Conservation (phyloP, 495 filamentous ascomycete genomes). For the Tuber melanosporum region DNA sequence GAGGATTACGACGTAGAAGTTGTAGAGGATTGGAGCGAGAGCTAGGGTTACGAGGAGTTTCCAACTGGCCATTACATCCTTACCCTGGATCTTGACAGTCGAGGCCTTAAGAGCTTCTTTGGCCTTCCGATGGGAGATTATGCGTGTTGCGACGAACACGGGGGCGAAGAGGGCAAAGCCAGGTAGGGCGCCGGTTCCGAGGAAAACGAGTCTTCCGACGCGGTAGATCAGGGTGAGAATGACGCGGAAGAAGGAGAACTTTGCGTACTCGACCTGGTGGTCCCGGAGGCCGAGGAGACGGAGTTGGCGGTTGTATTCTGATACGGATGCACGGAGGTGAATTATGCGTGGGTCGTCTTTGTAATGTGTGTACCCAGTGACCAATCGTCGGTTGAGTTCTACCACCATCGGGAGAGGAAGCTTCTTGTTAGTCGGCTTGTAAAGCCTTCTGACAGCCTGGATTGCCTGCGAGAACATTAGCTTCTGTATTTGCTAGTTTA, state of each 20-base stretch:
- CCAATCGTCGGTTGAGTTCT: slow-evolving; percentile 88
- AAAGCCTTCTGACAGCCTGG: slow-evolving; percentile 87
- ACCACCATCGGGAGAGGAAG: slow-evolving; percentile 89
- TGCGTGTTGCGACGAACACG: slow-evolving; percentile 82
- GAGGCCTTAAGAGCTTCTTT: slow-evolving; percentile 84
- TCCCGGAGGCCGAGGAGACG: slow-evolving; percentile 80
- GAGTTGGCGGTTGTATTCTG: slow-evolving; percentile 81
- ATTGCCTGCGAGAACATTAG: slow-evolving; percentile 56
- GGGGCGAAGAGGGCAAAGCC: slow-evolving; percentile 82
- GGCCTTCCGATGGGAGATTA: slow-evolving; percentile 86
- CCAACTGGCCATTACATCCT: slow-evolving; percentile 97
- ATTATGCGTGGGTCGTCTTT: slow-evolving; percentile 85
- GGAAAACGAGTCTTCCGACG: slow-evolving; percentile 62
- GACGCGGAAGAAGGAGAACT: slow-evolving; percentile 67
- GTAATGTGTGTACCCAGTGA: slow-evolving; percentile 86
- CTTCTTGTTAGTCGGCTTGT: slow-evolving; percentile 90
- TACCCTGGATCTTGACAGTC: slow-evolving; percentile 85
- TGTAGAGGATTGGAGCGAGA: slow-evolving; percentile 80
- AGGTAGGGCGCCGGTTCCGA: slow-evolving; percentile 76
- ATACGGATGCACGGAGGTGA: slow-evolving; percentile 68
- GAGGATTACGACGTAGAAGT: slow-evolving; percentile 65
- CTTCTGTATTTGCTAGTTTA: background rate
- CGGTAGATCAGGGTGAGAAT: slow-evolving; percentile 74
- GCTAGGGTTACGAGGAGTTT: slow-evolving; percentile 89
- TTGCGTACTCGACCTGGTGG: slow-evolving; percentile 92